Percentiles rank a stretch among this genome's conserved stretches.
Evolutionary conservation across 2,329 filamentous ascomycete species (phyloP).

Genomic region (Periconia sp.): DNA sequence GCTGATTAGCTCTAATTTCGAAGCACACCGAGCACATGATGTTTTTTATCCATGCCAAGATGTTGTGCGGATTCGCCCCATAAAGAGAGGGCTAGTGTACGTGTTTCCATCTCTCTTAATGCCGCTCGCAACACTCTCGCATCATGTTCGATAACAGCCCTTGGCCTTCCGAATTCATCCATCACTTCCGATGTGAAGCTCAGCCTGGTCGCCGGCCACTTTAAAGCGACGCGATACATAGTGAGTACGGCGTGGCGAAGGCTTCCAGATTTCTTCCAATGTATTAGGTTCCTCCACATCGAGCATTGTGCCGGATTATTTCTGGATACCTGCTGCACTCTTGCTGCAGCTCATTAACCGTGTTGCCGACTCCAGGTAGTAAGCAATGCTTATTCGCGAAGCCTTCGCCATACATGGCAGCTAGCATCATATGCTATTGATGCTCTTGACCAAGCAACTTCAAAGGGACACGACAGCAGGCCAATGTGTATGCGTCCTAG

Average conservation of each 20-base stretch:
- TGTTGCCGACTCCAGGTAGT: neutral
- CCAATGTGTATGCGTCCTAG: neutral
- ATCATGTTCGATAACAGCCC: neutral
- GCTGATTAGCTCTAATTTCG: neutral
- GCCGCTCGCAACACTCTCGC: neutral
- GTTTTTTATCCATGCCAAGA: neutral
- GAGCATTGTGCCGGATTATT: neutral
- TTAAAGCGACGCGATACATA: neutral
- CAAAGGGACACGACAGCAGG: neutral
- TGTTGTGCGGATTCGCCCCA: neutral
- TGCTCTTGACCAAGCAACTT: neutral
- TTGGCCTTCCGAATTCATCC: neutral
- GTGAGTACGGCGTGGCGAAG: neutral
- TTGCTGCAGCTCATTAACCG: neutral
- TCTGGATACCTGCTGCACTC: neutral
- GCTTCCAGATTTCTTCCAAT: neutral
- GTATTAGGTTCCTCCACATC: neutral
- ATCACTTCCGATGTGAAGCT: neutral
- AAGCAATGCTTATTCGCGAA: neutral
- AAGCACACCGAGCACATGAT: neutral
- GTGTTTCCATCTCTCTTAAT: neutral
- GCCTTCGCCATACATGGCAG: neutral
- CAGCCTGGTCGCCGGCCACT: neutral
- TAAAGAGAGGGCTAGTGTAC: neutral
- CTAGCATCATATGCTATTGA: neutral